Conservation (phyloP, 768 basidiomycete species). For the Dacryopinax primogenitus region DNA sequence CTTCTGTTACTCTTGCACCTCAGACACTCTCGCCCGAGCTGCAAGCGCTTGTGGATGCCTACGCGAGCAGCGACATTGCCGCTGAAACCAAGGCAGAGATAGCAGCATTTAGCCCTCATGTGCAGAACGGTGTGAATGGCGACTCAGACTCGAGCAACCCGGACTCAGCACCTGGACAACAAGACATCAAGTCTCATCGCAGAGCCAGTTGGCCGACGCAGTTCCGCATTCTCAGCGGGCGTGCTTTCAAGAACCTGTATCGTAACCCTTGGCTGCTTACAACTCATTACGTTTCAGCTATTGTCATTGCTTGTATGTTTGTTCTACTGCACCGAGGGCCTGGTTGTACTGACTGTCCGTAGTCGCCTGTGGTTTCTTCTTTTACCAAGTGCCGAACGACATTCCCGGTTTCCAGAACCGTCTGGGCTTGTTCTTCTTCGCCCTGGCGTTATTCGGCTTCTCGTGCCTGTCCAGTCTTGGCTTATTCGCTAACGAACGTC, state of each 20-base stretch:
- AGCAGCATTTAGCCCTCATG: slow-evolving; percentile 20
- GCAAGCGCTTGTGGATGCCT: slow-evolving; percentile 57
- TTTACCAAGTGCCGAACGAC: slow-evolving; percentile 79
- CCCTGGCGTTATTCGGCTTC: slow-evolving; percentile 91
- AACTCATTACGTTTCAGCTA: slow-evolving; percentile 78
- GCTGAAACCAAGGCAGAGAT: slow-evolving; percentile 49
- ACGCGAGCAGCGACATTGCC: slow-evolving; percentile 53
- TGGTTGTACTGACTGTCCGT: slow-evolving; percentile 9
- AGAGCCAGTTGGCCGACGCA: slow-evolving; percentile 81
- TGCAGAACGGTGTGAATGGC: slow-evolving; percentile 29
- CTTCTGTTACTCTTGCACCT: slow-evolving; percentile 24
- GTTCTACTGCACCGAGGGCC: slow-evolving; percentile 9
- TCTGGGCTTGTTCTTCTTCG: slow-evolving; percentile 92
- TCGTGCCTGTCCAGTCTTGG: slow-evolving; percentile 90
- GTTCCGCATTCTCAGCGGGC: slow-evolving; percentile 84
- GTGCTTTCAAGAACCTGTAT: slow-evolving; percentile 97
- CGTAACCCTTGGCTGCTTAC: slow-evolving; percentile 83
- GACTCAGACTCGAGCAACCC: slow-evolving; percentile 58
- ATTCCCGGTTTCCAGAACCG: slow-evolving; percentile 96
- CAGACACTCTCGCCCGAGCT: slow-evolving; percentile 45
- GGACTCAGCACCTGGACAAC: slow-evolving; percentile 48
- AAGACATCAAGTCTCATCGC: slow-evolving; percentile 33
- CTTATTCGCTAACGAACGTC: slow-evolving; percentile 86
- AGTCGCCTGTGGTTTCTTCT: slow-evolving; percentile 92
- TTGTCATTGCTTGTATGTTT: slow-evolving; percentile 66